Conservation (phyloP, 1,139 yeast species). For the Pichia sp. region DNA sequence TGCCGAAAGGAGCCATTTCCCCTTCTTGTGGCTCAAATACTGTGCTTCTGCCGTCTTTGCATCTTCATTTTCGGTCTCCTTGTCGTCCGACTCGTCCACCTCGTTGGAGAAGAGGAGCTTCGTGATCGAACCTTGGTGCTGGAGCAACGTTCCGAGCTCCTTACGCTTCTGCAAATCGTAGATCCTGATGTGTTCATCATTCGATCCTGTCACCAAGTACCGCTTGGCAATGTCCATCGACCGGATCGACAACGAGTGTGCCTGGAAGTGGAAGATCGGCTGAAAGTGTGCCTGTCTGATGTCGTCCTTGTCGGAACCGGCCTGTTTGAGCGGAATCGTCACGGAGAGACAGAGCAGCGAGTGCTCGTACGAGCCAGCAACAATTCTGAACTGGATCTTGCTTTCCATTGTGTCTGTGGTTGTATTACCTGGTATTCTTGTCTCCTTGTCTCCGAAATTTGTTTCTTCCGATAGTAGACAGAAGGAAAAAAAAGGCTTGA, state of each 20-base stretch:
- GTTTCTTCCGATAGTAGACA: not conserved
- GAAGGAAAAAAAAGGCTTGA: not conserved
- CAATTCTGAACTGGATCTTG: slow-evolving; percentile 54
- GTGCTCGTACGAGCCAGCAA: slow-evolving; percentile 96
- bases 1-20: slow-evolving; percentile 87
- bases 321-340: slow-evolving; percentile 39
- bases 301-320: slow-evolving; percentile 27
- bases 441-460: not conserved
- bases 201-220: slow-evolving; percentile 89
- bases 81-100: slow-evolving; percentile 13
- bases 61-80: slow-evolving; percentile 23
- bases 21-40: slow-evolving; percentile 40
- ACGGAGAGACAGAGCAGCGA: slow-evolving; percentile 80
- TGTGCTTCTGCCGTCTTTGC: not conserved
- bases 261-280: slow-evolving; percentile 93
- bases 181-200: slow-evolving; percentile 92
- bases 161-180: slow-evolving; percentile 92
- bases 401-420: not conserved
- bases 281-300: slow-evolving; percentile 61
- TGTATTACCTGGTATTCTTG: not conserved
- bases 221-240: slow-evolving; percentile 79
- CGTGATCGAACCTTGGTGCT: slow-evolving; percentile 88
- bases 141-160: slow-evolving; percentile 84
- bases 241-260: slow-evolving; percentile 85
- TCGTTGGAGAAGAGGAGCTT: slow-evolving; percentile 66